A percentile compares a stretch with the other conserved stretches of the same genome.
Evolutionary conservation across 495 filamentous ascomycete genomes (phyloP).

Genomic region (Amphirosellinia nigrospora): DNA sequence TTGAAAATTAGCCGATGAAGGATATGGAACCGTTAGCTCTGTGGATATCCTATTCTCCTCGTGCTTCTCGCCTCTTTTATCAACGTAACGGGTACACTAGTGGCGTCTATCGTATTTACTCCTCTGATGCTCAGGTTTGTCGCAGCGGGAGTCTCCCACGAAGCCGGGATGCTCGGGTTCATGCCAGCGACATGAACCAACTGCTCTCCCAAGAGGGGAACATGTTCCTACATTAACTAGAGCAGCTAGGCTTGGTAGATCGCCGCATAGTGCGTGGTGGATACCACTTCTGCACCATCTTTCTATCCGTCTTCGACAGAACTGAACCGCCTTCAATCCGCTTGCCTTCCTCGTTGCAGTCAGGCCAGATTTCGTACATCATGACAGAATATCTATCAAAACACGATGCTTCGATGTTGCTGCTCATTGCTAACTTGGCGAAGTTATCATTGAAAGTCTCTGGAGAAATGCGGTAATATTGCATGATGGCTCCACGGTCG

Average conservation of each 20-base stretch:
- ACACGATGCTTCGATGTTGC: background rate
- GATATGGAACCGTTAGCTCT: background rate
- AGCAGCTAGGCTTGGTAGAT: background rate
- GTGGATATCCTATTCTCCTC: background rate
- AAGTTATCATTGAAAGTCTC: background rate
- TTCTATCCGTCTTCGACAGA: background rate
- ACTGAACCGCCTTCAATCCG: background rate
- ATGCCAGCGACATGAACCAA: background rate
- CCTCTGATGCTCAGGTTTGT: background rate
- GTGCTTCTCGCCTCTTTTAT: background rate
- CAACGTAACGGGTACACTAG: background rate
- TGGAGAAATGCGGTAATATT: background rate
- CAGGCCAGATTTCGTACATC: slow-evolving; percentile 2
- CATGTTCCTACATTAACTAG: background rate
- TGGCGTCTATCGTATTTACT: background rate
- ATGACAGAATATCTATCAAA: background rate
- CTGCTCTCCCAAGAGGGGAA: background rate
- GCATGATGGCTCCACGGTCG: background rate
- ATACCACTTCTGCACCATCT: background rate
- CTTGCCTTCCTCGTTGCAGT: background rate
- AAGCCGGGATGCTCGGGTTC: background rate
- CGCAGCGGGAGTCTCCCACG: background rate
- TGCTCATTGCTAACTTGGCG: background rate
- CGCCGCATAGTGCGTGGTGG: background rate
- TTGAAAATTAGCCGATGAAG: background rate